Base-by-base conservation (phyloP, 2,329 filamentous ascomycete species). In the Curvularia eragrostidis region DNA sequence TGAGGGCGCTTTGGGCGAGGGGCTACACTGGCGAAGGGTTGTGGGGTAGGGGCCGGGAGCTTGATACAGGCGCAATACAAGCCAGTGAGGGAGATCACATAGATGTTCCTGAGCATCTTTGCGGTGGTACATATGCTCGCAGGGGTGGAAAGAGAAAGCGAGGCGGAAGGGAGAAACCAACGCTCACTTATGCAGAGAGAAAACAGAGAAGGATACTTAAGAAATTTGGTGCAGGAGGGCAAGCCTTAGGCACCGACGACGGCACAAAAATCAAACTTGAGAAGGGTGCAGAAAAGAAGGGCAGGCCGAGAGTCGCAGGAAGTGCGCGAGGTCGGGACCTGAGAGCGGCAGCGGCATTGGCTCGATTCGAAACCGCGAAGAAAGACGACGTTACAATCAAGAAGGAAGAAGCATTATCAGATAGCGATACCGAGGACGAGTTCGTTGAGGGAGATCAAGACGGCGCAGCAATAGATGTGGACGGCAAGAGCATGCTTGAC, bases 1-100 rank as follows among this genome's bases (percentile, higher is more conserved):
- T 96, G 85, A 85, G 87, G 61, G 81, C 66, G 1, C 79, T 96
- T 1, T 95, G 91, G 90, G 75, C 75, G 1, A 85, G 83, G 54
- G 82, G 82, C 1, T 96, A 95, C 71, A 89, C 85, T 0, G 92
- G 92, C 2, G 91, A 96, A 60, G 93, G 92, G 0, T 77, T 96
- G 47, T 96, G 92, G 92, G 91, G 91, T 7, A 80, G 86, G 26
- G 92, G 92, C 0, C 82, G 86, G 38, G 79, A 83, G 6, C 75
- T 95, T 43, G 78, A 80, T 21, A 87, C 83, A 3, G 73, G 72
- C 0, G 57, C 56, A 1, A 7, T 74, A 26, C 71, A 72, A 26
- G 53, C 59, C 21, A 65, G 63, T 3, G 68, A 68, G 7, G 61
- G 69, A 1, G 69, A 69, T 43, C 58, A 63, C 4, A 63, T 62